phyloP scores from a whole-genome alignment of 73 alveolate species.

The Tetrahymena malaccensis region DNA sequence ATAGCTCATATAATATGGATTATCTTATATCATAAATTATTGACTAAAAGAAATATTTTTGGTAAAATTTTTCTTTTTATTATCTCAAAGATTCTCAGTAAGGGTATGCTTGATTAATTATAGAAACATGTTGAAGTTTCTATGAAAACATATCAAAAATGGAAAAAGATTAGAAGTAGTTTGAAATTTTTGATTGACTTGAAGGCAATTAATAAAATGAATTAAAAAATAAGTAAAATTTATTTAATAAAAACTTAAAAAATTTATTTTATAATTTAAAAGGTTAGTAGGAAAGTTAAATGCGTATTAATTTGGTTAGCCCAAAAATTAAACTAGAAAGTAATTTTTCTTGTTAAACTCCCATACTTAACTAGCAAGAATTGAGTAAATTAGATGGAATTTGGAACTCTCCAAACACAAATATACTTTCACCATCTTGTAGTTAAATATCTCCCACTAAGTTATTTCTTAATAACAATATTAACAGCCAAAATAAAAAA shows the following conservation, averaged over 20 bases:
- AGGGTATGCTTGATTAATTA: background rate
- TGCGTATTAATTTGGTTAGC: background rate
- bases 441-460: background rate
- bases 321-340: background rate
- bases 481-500: too few relatives aligned
- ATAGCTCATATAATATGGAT: background rate
- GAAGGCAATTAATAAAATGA: background rate
- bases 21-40: background rate
- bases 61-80: background rate
- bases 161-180: background rate
- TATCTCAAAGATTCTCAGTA: background rate
- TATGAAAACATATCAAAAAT: background rate
- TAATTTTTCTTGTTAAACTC: background rate
- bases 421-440: background rate
- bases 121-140: background rate
- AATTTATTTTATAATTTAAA: background rate
- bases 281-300: background rate
- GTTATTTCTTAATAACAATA: background rate
- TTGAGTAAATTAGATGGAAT: background rate
- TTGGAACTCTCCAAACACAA: background rate
- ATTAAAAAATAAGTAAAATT: background rate
- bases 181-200: background rate
- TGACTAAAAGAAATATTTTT: background rate
- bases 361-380: background rate
- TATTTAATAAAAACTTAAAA: background rate